Evolutionary conservation across 345 rosid species (phyloP).

Genomic region (Schrenkiella parvula): DNA sequence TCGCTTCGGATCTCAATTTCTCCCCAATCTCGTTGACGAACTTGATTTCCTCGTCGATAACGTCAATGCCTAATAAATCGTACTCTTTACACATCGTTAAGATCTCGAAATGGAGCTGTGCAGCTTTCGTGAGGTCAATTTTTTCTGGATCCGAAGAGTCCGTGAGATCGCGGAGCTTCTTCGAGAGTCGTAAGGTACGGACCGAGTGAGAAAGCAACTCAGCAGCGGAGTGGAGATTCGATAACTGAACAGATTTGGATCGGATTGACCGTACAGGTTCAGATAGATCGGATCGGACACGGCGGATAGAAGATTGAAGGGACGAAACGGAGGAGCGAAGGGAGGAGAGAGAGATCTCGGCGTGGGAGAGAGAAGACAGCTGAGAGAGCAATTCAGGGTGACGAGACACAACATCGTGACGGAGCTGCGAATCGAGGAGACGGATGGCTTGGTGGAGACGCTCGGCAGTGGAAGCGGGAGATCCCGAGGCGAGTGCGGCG

Average conservation of each 20-base stretch:
- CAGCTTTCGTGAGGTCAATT: slow-evolving; percentile 89
- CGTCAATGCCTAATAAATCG: slow-evolving; percentile 66
- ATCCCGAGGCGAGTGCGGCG: slow-evolving; percentile 94
- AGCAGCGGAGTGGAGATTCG: slow-evolving; percentile 65
- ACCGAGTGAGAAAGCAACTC: slow-evolving; percentile 79
- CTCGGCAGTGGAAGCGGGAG: slow-evolving; percentile 99
- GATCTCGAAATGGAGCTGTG: slow-evolving; percentile 84
- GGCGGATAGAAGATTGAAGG: slow-evolving; percentile 77
- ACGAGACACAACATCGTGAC: slow-evolving; percentile 83
- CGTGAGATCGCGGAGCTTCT: slow-evolving; percentile 77
- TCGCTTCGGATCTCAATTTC: slow-evolving; percentile 61
- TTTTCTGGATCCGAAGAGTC: slow-evolving; percentile 60
- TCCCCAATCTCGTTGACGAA: slow-evolving; percentile 68
- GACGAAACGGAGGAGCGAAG: slow-evolving; percentile 86
- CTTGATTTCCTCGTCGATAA: slow-evolving; percentile 68
- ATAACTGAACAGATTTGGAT: slow-evolving; percentile 65
- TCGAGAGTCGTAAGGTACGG: slow-evolving; percentile 66
- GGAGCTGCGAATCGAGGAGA: slow-evolving; percentile 88
- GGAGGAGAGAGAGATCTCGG: slow-evolving; percentile 77
- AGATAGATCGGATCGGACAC: slow-evolving; percentile 82
- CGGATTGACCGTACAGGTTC: slow-evolving; percentile 68
- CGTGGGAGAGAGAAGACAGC: slow-evolving; percentile 80
- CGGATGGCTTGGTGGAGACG: slow-evolving; percentile 93
- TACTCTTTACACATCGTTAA: slow-evolving; percentile 71
- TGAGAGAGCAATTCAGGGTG: slow-evolving; percentile 82